Conservation (phyloP, 2,329 filamentous ascomycete species). For the Cordyceps cicadae region DNA sequence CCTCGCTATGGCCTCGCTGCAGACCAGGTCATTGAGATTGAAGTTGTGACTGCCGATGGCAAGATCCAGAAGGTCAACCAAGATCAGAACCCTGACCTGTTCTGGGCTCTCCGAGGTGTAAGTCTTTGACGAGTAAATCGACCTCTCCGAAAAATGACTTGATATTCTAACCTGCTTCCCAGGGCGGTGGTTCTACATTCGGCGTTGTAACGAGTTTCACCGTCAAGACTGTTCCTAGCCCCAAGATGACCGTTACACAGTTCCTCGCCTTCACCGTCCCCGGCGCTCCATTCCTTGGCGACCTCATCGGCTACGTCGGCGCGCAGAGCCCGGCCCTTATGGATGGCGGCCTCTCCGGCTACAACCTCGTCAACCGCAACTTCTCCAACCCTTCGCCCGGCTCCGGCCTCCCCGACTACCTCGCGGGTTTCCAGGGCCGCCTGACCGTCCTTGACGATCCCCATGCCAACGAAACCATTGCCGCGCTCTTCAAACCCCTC, state of each 20-base stretch:
- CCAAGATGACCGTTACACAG: constrained; percentile 21
- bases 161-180: constrained; percentile 14
- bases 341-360: constrained; percentile 44
- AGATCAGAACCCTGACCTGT: constrained; percentile 47
- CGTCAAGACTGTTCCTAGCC: constrained; percentile 40
- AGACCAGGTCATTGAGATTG: constrained; percentile 52
- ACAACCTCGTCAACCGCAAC: constrained; percentile 30
- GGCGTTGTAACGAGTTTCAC: constrained; percentile 52
- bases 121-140: constrained; percentile 15
- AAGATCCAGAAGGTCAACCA: constrained; percentile 42
- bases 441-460: constrained; percentile 30
- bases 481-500: constrained; percentile 25
- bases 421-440: constrained; percentile 27
- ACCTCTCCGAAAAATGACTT: neutral
- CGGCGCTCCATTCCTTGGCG: constrained; percentile 32
- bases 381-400: constrained; percentile 30
- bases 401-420: constrained; percentile 22
- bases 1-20: constrained; percentile 51
- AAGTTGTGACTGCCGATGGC: constrained; percentile 46
- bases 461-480: constrained; percentile 16
- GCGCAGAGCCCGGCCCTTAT: constrained; percentile 22
- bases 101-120: constrained; percentile 56
- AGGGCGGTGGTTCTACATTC: constrained; percentile 52
- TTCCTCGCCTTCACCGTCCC: constrained; percentile 19
- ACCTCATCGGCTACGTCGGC: constrained; percentile 39